Base-by-base conservation (phyloP, 1,284 basidiomycete species). In the Sutorius eximius region DNA sequence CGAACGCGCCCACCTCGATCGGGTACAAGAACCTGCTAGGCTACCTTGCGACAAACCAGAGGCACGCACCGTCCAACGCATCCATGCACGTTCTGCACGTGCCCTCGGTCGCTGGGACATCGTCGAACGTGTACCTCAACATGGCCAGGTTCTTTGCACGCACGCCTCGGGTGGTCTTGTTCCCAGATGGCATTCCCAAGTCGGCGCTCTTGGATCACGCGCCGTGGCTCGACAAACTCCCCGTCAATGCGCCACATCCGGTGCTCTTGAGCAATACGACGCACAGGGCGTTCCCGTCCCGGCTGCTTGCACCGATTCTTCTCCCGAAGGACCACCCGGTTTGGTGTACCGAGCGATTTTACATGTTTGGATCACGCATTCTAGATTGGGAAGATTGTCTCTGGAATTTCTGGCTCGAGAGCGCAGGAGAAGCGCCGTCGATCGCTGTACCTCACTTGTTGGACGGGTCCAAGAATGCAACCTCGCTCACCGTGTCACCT, bases 291-390 rank as follows among this genome's bases (percentile, higher is more conserved):
- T 68, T 71, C 56, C 67, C 75, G 6, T 74, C 77, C 48, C 63
- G 70, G 30, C 54, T 65, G 9, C 66, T 80, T 0, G 73, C 81
- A 2, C 82, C 84, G 3, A 57, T 82, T 16, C 59, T 83, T 24
- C 58, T 87, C 29, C 71, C 68, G 18, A 77, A 73, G 41, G 75
- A 82, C 58, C 70, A 82, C 60, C 71, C 76, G 3, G 65, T 80
- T 5, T 88, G 86, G 86, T 88, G 86, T 61, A 77, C 80, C 0
- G 86, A 87, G 57, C 77, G 84, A 27, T 73, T 79, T 59, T 80
- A 83, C 58, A 61, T 77, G 30, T 66, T 73, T 43, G 67, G 71
- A 38, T 75, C 77, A 13, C 81, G 83, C 24, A 56, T 64, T 1
- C 67, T 73, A 2, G 82, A 85, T 56, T 87, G 85, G 86, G 73